Evolutionary conservation across 2,329 filamentous ascomycete genomes (phyloP), one percentile per base, ranked within the genome.

Genomic region (Cucurbitaria berberidis): DNA sequence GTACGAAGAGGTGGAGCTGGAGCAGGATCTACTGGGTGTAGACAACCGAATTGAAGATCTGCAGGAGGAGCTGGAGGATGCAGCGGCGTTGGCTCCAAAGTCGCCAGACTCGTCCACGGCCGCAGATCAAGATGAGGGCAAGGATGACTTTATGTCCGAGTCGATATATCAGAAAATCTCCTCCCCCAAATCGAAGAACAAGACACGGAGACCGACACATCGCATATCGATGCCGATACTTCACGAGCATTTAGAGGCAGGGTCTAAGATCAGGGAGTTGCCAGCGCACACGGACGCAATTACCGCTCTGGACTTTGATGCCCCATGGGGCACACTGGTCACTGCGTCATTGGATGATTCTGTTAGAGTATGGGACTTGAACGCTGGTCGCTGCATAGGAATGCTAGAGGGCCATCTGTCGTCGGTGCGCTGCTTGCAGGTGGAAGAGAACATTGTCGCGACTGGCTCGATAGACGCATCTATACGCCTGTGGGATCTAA

Each of bases 111-210:
- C 74, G 18, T 64, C 68, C 15, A 70, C 70, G 18, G 72, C 84
- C 76, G 78, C 82, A 59, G 74, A 84, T 76, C 54, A 83, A 60
- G 77, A 89, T 70, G 76, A 89, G 65, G 80, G 78, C 50, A 57
- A 66, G 40, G 57, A 68, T 38, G 84, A 84, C 1, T 99, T 98
- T 79, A 98, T 98, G 95, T 97, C 95, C 3, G 91, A 97, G 74
- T 97, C 93, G 11, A 91, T 99, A 64, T 99, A 98, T 74, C 90
- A 96, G 63, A 97, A 97, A 76, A 79, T 99, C 8, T 91, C 93
- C 0, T 70, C 72, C 6, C 80, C 83, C 7, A 83, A 81, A 59
- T 79, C 81, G 21, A 78, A 82, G 60, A 77, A 81, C 60, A 80
- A 80, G 47, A 83, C 46, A 4, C 56, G 86, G 72, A 74, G 68